These are phyloP conservation scores for Chytridiales sp. DNA, from an alignment of 371 early-diverging fungal species.

Conservation along the genomic window DNA sequence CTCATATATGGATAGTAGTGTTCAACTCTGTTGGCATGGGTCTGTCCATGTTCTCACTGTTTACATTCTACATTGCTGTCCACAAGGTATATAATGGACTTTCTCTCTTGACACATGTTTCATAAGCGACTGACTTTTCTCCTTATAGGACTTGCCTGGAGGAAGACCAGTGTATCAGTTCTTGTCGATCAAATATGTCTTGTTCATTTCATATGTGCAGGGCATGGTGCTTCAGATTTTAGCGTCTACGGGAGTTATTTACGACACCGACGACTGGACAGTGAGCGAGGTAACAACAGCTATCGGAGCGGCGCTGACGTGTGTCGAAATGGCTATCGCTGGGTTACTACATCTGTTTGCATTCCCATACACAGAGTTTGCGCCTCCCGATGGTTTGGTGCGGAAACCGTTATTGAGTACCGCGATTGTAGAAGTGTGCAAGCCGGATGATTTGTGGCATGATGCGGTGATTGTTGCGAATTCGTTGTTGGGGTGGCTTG, in stretches of 20 bases:
- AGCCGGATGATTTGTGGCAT: slow-evolving; percentile 29
- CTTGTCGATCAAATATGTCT: slow-evolving; percentile 86
- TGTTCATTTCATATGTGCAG: slow-evolving; percentile 94
- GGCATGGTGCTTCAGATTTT: slow-evolving; percentile 76
- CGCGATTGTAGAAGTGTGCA: slow-evolving; percentile 17
- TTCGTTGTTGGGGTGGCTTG: slow-evolving; percentile 10
- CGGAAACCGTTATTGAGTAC: too few species aligned
- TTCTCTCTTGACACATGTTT: not conserved
- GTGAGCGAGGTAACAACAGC: slow-evolving; percentile 56
- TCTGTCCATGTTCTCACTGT: slow-evolving; percentile 39
- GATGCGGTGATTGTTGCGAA: slow-evolving; percentile 14
- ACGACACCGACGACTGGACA: slow-evolving; percentile 46
- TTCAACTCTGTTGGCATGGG: slow-evolving; percentile 34
- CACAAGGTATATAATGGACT: slow-evolving; percentile 15
- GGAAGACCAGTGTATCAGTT: slow-evolving; percentile 85
- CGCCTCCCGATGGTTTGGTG: too few species aligned
- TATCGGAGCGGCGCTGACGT: slow-evolving; percentile 57
- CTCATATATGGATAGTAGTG: slow-evolving; percentile 30
- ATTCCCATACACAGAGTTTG: slow-evolving; percentile 40
- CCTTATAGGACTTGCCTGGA: slow-evolving; percentile 12
- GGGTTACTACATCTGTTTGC: slow-evolving; percentile 60
- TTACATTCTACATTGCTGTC: slow-evolving; percentile 40
- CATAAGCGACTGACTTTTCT: slow-evolving; percentile 2
- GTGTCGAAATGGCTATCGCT: slow-evolving; percentile 69
- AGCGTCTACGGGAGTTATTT: slow-evolving; percentile 15